Base-by-base conservation (phyloP, 306 rosid genomes). In the Herpetospermum pedunculosum region DNA sequence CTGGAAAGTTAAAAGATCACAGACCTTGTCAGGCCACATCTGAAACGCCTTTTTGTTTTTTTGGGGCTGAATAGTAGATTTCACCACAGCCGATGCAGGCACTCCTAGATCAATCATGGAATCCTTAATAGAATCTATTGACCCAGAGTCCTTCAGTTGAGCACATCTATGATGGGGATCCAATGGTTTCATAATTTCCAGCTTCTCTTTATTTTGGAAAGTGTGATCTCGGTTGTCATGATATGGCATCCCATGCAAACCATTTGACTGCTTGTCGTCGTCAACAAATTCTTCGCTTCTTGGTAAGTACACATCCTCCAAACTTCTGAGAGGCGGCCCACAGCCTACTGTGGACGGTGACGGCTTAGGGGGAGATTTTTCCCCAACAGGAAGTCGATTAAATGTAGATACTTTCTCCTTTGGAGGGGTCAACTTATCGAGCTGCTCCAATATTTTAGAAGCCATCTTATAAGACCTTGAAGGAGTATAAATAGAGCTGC, bases 21-120 rank as follows among this genome's bases (percentile, higher is more conserved):
- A 80, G 83, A 90, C 98, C 98, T 93, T 91, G 5, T 87, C 87
- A 28, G 92, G 94, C 68, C 89, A 89, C 97, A 93, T 87, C 79
- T 70, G 78, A 76, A 93, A 93, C 43, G 85, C 84, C 75, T 60
- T 79, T 74, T 82, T 82, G 81, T 85, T 89, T 75, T 78, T 88
- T 44, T 84, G 79, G 57, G 80, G 83, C 69, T 18, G 69, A 8
- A 34, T 62, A n/a, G 7, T 32, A 62, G 69, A 62, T 40, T 81
- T 81, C 43, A 49, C 62, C 80, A 73, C 70, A 52, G 60, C 77
- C 76, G 86, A 74, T 78, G 78, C 86, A 49, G 77, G 53, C 64
- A 59, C 38, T 46, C 75, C 80, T 34, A 40, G 73, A 72, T 73
- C 57, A 28, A 48, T 40, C 26, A 67, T 18, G 28, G 43, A 58